These are phyloP conservation scores for Trypanosoma cruzi DNA, from an alignment of 208 protist genomes.

Conservation along the genomic window DNA sequence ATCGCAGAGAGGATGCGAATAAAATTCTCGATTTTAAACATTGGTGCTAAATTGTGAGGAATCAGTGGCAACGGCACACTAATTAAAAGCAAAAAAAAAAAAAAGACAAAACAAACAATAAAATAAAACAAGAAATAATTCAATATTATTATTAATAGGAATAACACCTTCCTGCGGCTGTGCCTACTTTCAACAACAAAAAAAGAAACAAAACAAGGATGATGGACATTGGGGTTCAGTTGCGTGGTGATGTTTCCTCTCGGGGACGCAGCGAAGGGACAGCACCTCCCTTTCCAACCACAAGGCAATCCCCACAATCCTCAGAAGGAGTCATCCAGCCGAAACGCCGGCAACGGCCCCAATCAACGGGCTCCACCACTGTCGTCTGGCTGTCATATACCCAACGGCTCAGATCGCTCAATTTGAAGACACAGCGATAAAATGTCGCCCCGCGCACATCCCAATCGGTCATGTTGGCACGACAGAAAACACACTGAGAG, in stretches of 20 bases:
- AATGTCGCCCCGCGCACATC: constrained; percentile 76
- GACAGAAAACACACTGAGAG: constrained; percentile 73
- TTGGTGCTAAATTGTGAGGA: neutral
- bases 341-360: constrained; percentile 60
- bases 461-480: constrained; percentile 62
- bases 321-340: constrained; percentile 40
- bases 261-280: constrained; percentile 33
- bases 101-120: constrained; percentile 9
- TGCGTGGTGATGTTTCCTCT: neutral
- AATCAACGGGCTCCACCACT: constrained; percentile 63
- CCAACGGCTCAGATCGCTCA: constrained; percentile 73
- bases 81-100: constrained; percentile 13
- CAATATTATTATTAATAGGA: neutral
- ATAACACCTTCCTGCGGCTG: no score
- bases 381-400: constrained; percentile 68
- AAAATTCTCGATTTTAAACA: constrained; percentile 32
- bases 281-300: constrained; percentile 21
- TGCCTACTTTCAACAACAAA: neutral
- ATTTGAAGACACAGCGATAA: constrained; percentile 69
- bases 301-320: constrained; percentile 39
- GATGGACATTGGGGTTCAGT: neutral
- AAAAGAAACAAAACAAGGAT: neutral
- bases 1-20: constrained; percentile 39
- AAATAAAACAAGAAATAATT: neutral
- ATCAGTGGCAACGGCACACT: neutral